Percentiles rank a stretch among this genome's conserved stretches.
Evolutionary conservation across 2,329 filamentous ascomycete species (phyloP).

Genomic region (Amesomyces nigricolor): DNA sequence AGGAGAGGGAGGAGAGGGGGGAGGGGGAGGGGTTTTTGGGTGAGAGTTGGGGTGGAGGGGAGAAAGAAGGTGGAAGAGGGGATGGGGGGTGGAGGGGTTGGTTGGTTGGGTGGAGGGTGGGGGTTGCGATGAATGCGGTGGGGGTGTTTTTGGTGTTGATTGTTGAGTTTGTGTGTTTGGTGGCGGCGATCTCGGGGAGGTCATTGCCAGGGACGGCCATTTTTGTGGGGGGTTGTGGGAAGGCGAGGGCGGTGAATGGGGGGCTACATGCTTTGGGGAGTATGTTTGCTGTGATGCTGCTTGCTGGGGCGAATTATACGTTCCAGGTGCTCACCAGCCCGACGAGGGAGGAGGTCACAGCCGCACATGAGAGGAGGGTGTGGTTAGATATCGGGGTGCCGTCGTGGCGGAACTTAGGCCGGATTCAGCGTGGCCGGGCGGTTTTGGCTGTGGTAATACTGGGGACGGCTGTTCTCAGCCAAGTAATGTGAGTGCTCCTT

Average conservation of each 20-base stretch:
- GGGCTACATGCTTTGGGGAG: conserved; percentile 43
- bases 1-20: neutral
- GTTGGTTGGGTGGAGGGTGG: conserved; percentile 44
- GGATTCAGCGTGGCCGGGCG: conserved; percentile 39
- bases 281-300: conserved; percentile 37
- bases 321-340: conserved; percentile 52
- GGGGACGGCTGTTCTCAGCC: conserved; percentile 38
- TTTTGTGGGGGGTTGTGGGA: conserved; percentile 35
- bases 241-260: conserved; percentile 34
- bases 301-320: conserved; percentile 48
- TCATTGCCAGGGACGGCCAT: conserved; percentile 34
- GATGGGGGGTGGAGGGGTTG: conserved; percentile 26
- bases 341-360: conserved; percentile 43
- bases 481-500: conserved; percentile 42
- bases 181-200: conserved; percentile 31
- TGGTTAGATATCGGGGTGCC: conserved; percentile 53
- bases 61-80: conserved; percentile 33
- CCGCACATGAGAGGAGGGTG: conserved; percentile 39
- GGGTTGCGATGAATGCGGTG: conserved; percentile 40
- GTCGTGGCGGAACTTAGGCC: conserved; percentile 44
- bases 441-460: conserved; percentile 37
- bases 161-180: conserved; percentile 34
- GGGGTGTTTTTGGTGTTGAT: conserved; percentile 37
- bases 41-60: neutral
- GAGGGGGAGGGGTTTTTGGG: conserved; percentile 2